These are phyloP conservation scores for Saccharomyces kudriavzevii DNA, from an alignment of 805 yeast species.

Conservation along the genomic window DNA sequence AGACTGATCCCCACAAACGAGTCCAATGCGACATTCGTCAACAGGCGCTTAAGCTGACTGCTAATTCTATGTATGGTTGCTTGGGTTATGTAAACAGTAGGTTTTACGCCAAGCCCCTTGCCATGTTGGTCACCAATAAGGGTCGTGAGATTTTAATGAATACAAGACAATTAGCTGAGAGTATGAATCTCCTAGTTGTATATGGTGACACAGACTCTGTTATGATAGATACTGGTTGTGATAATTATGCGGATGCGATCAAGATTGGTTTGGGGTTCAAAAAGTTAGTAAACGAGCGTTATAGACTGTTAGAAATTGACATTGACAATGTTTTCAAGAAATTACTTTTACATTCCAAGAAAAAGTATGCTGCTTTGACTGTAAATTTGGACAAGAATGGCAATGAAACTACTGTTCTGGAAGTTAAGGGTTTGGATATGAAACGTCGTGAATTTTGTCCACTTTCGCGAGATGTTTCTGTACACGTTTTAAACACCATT, in stretches of 20 bases:
- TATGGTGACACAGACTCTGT: slow-evolving; percentile 99
- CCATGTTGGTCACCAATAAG: slow-evolving; percentile 88
- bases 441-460: slow-evolving; percentile 94
- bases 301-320: slow-evolving; percentile 82
- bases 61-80: slow-evolving; percentile 99
- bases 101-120: slow-evolving; percentile 91
- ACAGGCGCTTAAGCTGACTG: slow-evolving; percentile 91
- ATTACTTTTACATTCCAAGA: slow-evolving; percentile 82
- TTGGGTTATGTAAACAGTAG: slow-evolving; percentile 86
- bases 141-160: slow-evolving; percentile 94
- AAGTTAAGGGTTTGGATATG: slow-evolving; percentile 96
- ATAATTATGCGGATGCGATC: slow-evolving; percentile 61
- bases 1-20: slow-evolving; percentile 53
- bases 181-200: slow-evolving; percentile 72
- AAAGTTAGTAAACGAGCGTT: slow-evolving; percentile 76
- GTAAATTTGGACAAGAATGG: slow-evolving; percentile 45
- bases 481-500: slow-evolving; percentile 61
- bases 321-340: slow-evolving; percentile 88
- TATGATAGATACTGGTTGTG: slow-evolving; percentile 88
- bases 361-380: slow-evolving; percentile 92
- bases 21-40: slow-evolving; percentile 92
- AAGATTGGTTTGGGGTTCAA: slow-evolving; percentile 82
- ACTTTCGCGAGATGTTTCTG: slow-evolving; percentile 80
- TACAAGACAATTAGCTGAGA: slow-evolving; percentile 87
- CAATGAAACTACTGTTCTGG: slow-evolving; percentile 51